Conservation (phyloP, 164 flowering plant genomes). For the Euptelea pleiosperma region DNA sequence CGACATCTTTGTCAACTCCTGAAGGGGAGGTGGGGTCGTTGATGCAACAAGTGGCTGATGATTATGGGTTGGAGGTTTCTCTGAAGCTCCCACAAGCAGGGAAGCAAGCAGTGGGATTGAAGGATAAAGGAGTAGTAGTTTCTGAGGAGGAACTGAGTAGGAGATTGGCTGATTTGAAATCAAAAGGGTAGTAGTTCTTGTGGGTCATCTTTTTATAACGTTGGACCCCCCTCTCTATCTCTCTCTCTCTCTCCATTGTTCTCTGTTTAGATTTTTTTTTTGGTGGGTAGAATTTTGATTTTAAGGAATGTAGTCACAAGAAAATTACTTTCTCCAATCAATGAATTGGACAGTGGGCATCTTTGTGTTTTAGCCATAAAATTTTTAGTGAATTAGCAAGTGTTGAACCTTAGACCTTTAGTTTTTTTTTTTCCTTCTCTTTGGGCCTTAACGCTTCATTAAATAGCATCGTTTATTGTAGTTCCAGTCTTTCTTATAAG, state of each 20-base stretch:
- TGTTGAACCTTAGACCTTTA: no score
- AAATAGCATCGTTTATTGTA: no score
- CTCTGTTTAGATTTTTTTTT: not conserved
- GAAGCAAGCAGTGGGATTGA: conserved; percentile 11
- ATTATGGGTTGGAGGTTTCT: conserved; percentile 22
- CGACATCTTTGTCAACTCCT: conserved; percentile 23
- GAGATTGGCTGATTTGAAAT: conserved; percentile 22
- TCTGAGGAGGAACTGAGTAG: conserved; percentile 23
- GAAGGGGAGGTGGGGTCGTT: conserved; percentile 22
- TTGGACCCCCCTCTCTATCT: no score
- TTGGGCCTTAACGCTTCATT: no score
- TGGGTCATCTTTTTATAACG: not conserved
- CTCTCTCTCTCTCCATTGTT: not conserved
- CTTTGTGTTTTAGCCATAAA: no score
- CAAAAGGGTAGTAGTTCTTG: conserved; percentile 13
- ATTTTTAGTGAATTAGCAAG: no score
- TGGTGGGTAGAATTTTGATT: no score
- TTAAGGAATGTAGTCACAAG: no score
- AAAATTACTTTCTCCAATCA: no score
- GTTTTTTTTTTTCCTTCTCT: no score
- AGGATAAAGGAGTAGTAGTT: not conserved
- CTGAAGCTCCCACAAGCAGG: conserved; percentile 25
- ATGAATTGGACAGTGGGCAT: no score
- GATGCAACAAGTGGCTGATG: conserved; percentile 28
- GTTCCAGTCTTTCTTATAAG: no score